phyloP scores from a whole-genome alignment of 2,329 filamentous ascomycete species.

The Penicillium sp. region DNA sequence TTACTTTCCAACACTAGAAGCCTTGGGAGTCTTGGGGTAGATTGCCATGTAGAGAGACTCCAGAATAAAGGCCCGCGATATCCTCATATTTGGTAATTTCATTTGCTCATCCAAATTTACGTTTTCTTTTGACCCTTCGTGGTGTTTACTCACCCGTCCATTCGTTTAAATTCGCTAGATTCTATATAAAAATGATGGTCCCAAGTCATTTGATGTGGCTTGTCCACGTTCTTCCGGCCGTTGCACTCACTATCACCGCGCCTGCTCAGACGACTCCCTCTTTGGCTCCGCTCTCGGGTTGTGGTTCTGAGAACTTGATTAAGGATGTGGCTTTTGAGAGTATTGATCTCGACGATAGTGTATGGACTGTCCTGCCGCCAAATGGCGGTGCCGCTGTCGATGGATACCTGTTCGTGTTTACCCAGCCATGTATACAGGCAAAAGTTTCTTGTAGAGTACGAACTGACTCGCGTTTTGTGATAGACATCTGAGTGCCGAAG shows the following conservation, averaged over 20 bases:
- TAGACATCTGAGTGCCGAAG: background rate
- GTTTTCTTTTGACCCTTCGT: background rate
- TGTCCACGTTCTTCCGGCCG: slow-evolving; percentile 2
- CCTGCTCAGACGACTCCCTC: background rate
- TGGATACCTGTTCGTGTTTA: background rate
- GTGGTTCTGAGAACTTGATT: slow-evolving; percentile 1
- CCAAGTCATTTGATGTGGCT: slow-evolving; percentile 3
- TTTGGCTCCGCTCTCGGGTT: background rate
- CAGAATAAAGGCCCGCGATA: background rate
- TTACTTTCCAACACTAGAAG: background rate
- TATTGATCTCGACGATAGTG: background rate
- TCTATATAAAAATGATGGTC: background rate
- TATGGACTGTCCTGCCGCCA: background rate
- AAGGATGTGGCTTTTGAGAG: background rate
- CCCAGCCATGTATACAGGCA: background rate
- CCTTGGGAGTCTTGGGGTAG: background rate
- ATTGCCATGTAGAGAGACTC: background rate
- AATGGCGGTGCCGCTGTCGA: background rate
- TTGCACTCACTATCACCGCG: background rate
- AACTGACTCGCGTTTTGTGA: background rate
- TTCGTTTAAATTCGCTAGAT: slow-evolving; percentile 1
- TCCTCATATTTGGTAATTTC: background rate
- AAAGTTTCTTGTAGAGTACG: background rate
- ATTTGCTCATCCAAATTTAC: background rate
- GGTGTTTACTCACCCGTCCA: slow-evolving; percentile 5